Evolutionary conservation across 306 rosid genomes (phyloP).

Genomic region (Acacia crassicarpa): DNA sequence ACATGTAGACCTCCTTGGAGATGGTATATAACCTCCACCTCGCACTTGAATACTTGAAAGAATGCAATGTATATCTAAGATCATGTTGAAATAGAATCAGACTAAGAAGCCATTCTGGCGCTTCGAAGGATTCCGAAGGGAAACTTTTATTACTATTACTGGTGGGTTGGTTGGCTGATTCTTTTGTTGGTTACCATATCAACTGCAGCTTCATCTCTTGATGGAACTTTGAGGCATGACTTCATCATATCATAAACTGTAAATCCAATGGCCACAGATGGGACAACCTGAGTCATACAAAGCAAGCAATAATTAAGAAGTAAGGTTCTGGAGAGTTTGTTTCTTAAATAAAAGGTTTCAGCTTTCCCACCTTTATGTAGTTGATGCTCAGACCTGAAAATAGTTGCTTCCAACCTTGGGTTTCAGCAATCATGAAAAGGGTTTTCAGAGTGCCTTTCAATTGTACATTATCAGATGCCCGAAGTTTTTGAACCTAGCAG

Average conservation of each 20-base stretch:
- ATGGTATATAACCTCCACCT: conserved; percentile 30
- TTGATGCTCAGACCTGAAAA: conserved; percentile 98
- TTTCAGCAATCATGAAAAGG: conserved; percentile 63
- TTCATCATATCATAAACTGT: conserved; percentile 90
- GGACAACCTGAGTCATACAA: conserved; percentile 76
- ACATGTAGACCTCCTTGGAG: conserved; percentile 16
- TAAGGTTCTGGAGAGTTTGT: background rate
- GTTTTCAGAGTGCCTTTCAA: conserved; percentile 77
- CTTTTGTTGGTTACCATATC: conserved; percentile 58
- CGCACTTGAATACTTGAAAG: conserved; percentile 40
- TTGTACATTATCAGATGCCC: conserved; percentile 57
- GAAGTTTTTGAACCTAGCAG: conserved; percentile 67
- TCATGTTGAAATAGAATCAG: conserved; percentile 26
- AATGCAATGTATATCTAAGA: conserved; percentile 54
- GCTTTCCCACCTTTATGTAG: conserved; percentile 71
- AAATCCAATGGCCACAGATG: conserved; percentile 95
- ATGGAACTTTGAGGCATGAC: conserved; percentile 68
- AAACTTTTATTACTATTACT: conserved; percentile 27
- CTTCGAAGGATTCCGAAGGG: conserved; percentile 19
- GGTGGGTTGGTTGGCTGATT: conserved; percentile 48
- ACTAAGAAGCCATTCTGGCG: conserved; percentile 34
- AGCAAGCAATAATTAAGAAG: conserved; percentile 30
- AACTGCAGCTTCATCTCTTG: conserved; percentile 70
- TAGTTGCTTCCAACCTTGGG: conserved; percentile 83
- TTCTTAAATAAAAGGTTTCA: conserved; percentile 11